Base-by-base conservation (phyloP, 163 green algal genomes). In the Coccomyxa subellipsoidea region DNA sequence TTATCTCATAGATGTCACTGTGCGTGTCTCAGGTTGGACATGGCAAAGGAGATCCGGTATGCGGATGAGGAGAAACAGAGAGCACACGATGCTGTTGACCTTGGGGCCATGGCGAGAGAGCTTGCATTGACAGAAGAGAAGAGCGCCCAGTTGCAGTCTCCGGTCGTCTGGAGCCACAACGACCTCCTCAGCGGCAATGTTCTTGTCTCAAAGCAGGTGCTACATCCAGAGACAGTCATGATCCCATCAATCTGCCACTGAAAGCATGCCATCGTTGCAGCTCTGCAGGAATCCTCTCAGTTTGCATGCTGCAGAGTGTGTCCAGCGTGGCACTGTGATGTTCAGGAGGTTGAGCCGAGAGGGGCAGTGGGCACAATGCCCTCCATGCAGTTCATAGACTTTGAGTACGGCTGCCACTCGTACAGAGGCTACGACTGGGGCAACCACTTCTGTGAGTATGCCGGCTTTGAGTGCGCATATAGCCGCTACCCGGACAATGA, bases 361-460 rank as follows among this genome's bases (percentile, higher is more conserved):
- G 76, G n/a, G 27, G 76, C 29, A 37, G 77, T 35, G 27, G 78
- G 37, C 23, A 73, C 70, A 9, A 7, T 69, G 10, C 21, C 35
- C 5, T 71, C 81, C 4, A 81, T 99, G 82, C 93, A 94, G 12
- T 94, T 99, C 69, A 99, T 99, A 70, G 96, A 99, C 89, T 99
- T 98, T 88, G 96, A 99, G 89, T 99, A 99, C 83, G 88, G 88
- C 3, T 85, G 76, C 23, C 93, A 91, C 77, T 92, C 88, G 27
- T 93, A 90, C 69, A 88, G 91, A 29, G 92, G 90, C 18, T 94
- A 90, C 78, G 91, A 94, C 81, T 83, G 96, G 27, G 97, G 92
- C 38, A 99, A 99, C 88, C 95, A 99, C 81, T 99, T 98, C 87
- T 95, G 93, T 82, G 97, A 99, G 88, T 99, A 97, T 81, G 93